These are phyloP conservation scores for Suillus lakei DNA, from an alignment of 768 basidiomycete species.

Conservation along the genomic window DNA sequence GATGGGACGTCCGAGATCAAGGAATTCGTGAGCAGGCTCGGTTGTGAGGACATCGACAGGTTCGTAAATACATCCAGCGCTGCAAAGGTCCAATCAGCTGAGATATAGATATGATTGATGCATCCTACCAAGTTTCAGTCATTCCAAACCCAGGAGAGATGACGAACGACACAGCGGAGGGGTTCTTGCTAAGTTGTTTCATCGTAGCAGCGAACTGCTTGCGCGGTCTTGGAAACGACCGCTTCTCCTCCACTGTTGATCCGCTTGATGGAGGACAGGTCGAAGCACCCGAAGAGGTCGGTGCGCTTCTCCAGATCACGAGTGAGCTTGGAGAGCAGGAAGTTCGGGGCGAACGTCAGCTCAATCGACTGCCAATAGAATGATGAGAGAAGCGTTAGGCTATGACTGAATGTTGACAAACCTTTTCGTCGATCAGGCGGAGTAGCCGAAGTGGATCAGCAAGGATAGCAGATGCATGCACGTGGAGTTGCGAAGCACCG, in stretches of 20 bases:
- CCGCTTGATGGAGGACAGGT: slow-evolving; percentile 38
- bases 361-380: slow-evolving; percentile 29
- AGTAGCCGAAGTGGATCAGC: slow-evolving; percentile 28
- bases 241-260: slow-evolving; percentile 50
- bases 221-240: slow-evolving; percentile 43
- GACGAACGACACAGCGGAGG: slow-evolving; percentile 14
- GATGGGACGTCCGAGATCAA: slow-evolving; percentile 40
- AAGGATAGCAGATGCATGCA: slow-evolving; percentile 29
- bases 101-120: not conserved
- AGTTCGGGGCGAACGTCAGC: slow-evolving; percentile 45
- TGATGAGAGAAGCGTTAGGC: slow-evolving; percentile 10
- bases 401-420: slow-evolving; percentile 26
- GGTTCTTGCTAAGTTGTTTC: slow-evolving; percentile 26
- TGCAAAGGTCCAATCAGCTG: not conserved
- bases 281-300: slow-evolving; percentile 30
- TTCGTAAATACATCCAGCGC: slow-evolving; percentile 47
- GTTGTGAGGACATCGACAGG: slow-evolving; percentile 27
- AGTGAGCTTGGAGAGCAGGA: slow-evolving; percentile 43
- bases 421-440: slow-evolving; percentile 42
- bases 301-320: slow-evolving; percentile 35
- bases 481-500: slow-evolving; percentile 31
- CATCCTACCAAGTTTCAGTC: slow-evolving; percentile 46
- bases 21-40: slow-evolving; percentile 35
- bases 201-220: slow-evolving; percentile 42
- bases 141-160: slow-evolving; percentile 42